phyloP scores from a whole-genome alignment of 331 rosid genomes.

The Saraca asoca region DNA sequence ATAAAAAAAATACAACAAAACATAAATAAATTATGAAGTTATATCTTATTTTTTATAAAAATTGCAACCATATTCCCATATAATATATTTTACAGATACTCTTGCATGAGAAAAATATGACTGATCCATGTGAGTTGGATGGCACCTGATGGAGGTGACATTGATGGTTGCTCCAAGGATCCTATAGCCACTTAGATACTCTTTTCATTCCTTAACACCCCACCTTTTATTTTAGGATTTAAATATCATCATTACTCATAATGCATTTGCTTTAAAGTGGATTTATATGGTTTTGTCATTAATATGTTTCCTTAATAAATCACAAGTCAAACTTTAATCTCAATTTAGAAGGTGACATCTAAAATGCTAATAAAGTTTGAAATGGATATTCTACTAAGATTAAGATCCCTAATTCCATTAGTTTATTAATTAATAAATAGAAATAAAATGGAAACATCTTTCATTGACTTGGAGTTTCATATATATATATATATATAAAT shows the following conservation, averaged over 20 bases:
- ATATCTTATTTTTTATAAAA: no score
- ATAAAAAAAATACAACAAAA: no score
- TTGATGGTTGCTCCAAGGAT: neutral
- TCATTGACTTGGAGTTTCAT: neutral
- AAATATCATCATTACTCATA: no score
- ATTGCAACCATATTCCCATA: no score
- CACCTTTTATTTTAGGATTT: no score
- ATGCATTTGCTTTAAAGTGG: no score
- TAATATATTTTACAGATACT: no score
- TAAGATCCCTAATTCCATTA: neutral
- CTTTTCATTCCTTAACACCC: no score
- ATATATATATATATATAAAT: no score
- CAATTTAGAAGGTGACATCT: neutral
- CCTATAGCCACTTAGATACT: neutral
- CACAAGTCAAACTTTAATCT: neutral
- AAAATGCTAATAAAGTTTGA: neutral
- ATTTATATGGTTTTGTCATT: neutral
- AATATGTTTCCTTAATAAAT: neutral
- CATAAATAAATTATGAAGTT: no score
- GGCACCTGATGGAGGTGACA: constrained; percentile 33
- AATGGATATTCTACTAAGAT: neutral
- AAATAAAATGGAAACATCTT: neutral
- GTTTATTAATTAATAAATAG: neutral
- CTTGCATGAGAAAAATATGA: constrained; percentile 15
- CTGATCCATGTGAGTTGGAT: neutral